Evolutionary conservation across 2,329 filamentous ascomycete genomes (phyloP).

Genomic region (Alternaria angustiovoidea): DNA sequence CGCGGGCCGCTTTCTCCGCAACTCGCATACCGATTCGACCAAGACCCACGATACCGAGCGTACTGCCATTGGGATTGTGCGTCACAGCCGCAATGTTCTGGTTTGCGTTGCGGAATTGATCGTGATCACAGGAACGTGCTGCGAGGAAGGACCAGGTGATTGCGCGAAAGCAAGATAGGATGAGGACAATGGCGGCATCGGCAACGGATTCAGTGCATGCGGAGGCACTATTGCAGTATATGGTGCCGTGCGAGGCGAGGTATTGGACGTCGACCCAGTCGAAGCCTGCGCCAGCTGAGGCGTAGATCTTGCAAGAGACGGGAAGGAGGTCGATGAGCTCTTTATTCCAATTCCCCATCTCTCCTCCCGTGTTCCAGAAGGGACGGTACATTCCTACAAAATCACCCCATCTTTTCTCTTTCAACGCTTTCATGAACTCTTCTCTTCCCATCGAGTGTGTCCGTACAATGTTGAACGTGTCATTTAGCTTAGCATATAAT

Average conservation of each 20-base stretch:
- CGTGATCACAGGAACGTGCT: conserved; percentile 57
- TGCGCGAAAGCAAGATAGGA: conserved; percentile 73
- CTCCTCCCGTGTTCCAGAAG: conserved; percentile 70
- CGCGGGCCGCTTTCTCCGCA: conserved; percentile 64
- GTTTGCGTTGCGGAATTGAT: conserved; percentile 67
- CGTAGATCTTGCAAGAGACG: conserved; percentile 63
- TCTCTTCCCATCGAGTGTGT: conserved; percentile 50
- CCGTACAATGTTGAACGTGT: conserved; percentile 51
- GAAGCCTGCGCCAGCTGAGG: conserved; percentile 68
- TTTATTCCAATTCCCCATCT: conserved; percentile 70
- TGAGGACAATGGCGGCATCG: conserved; percentile 73
- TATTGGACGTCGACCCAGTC: conserved; percentile 69
- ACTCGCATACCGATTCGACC: conserved; percentile 64
- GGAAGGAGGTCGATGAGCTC: conserved; percentile 64
- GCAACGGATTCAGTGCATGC: conserved; percentile 77
- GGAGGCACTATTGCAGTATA: conserved; percentile 77
- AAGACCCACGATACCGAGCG: conserved; percentile 73
- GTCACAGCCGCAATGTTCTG: conserved; percentile 65
- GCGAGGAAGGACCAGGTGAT: conserved; percentile 70
- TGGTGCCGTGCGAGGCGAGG: conserved; percentile 68
- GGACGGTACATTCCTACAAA: conserved; percentile 63
- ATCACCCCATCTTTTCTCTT: conserved; percentile 52
- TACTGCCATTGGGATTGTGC: conserved; percentile 68
- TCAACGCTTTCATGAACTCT: conserved; percentile 52
- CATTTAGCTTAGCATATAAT: conserved; percentile 49